Evolutionary conservation across 129 eudicot species (phyloP).

Genomic region (Tagetes erecta): DNA sequence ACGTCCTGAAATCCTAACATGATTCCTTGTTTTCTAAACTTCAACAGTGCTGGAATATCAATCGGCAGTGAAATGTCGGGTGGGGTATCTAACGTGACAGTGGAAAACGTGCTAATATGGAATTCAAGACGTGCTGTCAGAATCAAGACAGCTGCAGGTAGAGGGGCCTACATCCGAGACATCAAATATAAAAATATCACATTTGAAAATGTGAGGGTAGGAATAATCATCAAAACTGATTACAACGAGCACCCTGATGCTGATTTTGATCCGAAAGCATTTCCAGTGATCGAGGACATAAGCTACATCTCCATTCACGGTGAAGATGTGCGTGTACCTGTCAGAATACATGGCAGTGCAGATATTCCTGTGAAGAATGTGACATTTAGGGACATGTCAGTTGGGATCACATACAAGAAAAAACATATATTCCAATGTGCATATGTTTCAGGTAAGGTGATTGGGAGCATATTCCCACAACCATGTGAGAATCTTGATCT

Average conservation of each 20-base stretch:
- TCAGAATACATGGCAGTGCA: constrained; percentile 80
- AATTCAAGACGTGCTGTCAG: constrained; percentile 86
- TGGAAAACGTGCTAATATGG: constrained; percentile 74
- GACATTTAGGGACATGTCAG: constrained; percentile 81
- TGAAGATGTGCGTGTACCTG: constrained; percentile 88
- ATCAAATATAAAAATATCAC: constrained; percentile 74
- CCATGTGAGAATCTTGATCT: constrained; percentile 94
- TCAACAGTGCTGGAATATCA: constrained; percentile 87
- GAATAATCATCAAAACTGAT: constrained; percentile 88
- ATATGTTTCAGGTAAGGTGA: constrained; percentile 73
- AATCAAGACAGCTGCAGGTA: constrained; percentile 89
- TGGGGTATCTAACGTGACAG: constrained; percentile 78
- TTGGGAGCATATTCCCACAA: constrained; percentile 76
- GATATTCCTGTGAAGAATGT: constrained; percentile 69
- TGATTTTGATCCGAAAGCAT: constrained; percentile 70
- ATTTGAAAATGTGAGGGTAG: constrained; percentile 74
- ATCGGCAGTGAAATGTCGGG: constrained; percentile 99
- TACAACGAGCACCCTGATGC: constrained; percentile 93
- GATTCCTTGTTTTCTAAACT: constrained; percentile 21
- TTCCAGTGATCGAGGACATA: constrained; percentile 68
- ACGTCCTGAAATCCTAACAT: constrained; percentile 13
- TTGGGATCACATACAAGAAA: constrained; percentile 73
- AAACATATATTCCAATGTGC: constrained; percentile 93
- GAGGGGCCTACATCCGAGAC: constrained; percentile 85
- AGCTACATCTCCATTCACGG: constrained; percentile 75